A percentile compares a stretch with the other conserved stretches of the same genome.
These are phyloP conservation scores for Nothopassalora personata DNA, from an alignment of 2,329 filamentous ascomycete species.

Conservation along the genomic window DNA sequence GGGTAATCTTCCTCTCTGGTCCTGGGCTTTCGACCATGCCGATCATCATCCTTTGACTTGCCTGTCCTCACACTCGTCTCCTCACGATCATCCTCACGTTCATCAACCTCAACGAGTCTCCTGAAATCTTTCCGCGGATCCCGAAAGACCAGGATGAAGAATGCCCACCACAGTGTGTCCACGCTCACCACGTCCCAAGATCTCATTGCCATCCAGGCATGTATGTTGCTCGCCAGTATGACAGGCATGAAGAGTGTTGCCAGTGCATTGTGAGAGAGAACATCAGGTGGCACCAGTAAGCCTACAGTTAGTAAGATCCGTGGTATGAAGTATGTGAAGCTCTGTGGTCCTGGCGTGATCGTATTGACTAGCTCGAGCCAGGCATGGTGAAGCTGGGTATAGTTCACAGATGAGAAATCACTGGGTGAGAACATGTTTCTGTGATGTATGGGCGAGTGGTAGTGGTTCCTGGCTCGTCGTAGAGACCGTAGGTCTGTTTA, in stretches of 20 bases:
- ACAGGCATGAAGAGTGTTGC: conserved; percentile 24
- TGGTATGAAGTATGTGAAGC: conserved; percentile 26
- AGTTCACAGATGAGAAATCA: background rate
- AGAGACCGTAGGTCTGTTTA: background rate
- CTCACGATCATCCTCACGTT: background rate
- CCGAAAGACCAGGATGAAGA: conserved; percentile 24
- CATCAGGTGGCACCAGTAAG: conserved; percentile 23
- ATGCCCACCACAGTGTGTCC: conserved; percentile 24
- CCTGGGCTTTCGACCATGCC: background rate
- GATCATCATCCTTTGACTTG: background rate
- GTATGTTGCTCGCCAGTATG: conserved; percentile 19
- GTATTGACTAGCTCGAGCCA: conserved; percentile 5
- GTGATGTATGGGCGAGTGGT: background rate
- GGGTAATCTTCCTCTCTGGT: conserved; percentile 22
- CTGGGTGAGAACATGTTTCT: background rate
- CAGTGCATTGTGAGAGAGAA: conserved; percentile 18
- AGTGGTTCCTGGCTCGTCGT: background rate
- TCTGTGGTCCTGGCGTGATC: conserved; percentile 28
- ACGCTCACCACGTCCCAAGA: conserved; percentile 29
- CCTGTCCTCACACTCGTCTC: background rate
- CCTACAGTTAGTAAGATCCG: conserved; percentile 23
- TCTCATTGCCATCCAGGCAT: conserved; percentile 28
- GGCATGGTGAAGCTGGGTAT: background rate
- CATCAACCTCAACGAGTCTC: conserved; percentile 3
- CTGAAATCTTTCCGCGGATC: conserved; percentile 26